phyloP scores from a whole-genome alignment of 2,329 filamentous ascomycete species.

The Penicillium capsulatum region DNA sequence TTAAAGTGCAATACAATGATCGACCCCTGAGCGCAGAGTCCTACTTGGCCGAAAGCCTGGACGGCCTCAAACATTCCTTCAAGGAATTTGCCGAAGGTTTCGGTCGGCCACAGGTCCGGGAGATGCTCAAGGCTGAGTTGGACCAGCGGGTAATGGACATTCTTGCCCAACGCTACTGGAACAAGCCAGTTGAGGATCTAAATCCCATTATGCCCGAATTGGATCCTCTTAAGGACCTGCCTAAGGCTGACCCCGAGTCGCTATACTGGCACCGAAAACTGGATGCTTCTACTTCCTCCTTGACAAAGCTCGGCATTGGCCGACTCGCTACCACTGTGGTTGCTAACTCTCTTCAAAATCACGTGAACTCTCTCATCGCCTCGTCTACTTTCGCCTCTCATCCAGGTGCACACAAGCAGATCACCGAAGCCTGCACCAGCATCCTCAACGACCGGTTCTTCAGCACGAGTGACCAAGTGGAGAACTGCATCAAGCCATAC shows the following conservation, averaged over 20 bases:
- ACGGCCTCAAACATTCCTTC: conserved; percentile 96
- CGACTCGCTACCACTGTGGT: conserved; percentile 89
- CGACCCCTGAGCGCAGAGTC: conserved; percentile 90
- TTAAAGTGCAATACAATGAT: conserved; percentile 99
- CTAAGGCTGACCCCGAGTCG: conserved; percentile 78
- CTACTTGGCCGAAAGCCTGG: conserved; percentile 89
- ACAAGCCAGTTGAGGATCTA: conserved; percentile 87
- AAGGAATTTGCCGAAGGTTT: conserved; percentile 89
- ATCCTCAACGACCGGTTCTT: conserved; percentile 95
- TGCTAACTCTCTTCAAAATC: conserved; percentile 76
- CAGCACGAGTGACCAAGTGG: conserved; percentile 94
- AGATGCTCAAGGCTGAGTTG: conserved; percentile 84
- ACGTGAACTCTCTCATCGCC: conserved; percentile 73
- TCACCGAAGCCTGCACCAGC: conserved; percentile 80
- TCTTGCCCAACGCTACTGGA: conserved; percentile 93
- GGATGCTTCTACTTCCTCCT: conserved; percentile 80
- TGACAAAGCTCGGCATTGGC: conserved; percentile 93
- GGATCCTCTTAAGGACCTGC: conserved; percentile 71
- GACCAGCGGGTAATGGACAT: conserved; percentile 94
- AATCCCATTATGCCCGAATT: conserved; percentile 60
- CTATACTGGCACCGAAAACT: conserved; percentile 92
- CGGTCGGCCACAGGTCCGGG: conserved; percentile 80
- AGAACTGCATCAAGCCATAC: conserved; percentile 98
- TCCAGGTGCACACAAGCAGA: conserved; percentile 88
- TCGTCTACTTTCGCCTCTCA: conserved; percentile 83